Evolutionary conservation across 2,329 filamentous ascomycete species (phyloP).

Genomic region (Bisporella sp.): DNA sequence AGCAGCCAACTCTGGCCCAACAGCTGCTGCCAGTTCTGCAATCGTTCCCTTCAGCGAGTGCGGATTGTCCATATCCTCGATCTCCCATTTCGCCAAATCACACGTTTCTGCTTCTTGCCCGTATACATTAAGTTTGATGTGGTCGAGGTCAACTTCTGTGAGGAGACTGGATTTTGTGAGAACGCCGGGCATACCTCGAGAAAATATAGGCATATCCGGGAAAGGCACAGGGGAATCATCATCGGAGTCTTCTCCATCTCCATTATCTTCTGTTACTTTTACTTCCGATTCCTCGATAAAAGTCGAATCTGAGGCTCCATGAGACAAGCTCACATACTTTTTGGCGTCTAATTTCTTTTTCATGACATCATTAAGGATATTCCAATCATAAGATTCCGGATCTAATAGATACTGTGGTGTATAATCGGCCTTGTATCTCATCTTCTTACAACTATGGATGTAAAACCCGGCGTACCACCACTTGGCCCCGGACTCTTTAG

Average conservation of each 20-base stretch:
- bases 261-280: background rate
- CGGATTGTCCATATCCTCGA: constrained; percentile 40
- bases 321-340: constrained; percentile 21
- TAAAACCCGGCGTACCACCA: constrained; percentile 85
- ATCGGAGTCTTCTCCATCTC: constrained; percentile 4
- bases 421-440: constrained; percentile 81
- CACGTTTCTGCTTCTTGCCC: constrained; percentile 35
- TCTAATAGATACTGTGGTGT: constrained; percentile 68
- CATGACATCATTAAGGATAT: constrained; percentile 43
- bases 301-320: constrained; percentile 1
- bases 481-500: constrained; percentile 59
- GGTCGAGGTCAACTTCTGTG: constrained; percentile 46
- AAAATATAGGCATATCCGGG: constrained; percentile 43
- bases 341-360: constrained; percentile 38
- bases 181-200: constrained; percentile 61
- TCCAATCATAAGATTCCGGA: constrained; percentile 57
- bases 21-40: constrained; percentile 58
- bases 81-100: constrained; percentile 54
- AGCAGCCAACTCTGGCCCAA: constrained; percentile 53
- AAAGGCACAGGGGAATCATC: constrained; percentile 9
- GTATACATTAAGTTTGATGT: constrained; percentile 42
- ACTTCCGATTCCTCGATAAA: background rate
- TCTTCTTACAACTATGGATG: constrained; percentile 74
- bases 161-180: constrained; percentile 46
- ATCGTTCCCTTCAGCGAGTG: constrained; percentile 53